phyloP scores from a whole-genome alignment of 495 filamentous ascomycete genomes.

The Articulospora tetracladia region DNA sequence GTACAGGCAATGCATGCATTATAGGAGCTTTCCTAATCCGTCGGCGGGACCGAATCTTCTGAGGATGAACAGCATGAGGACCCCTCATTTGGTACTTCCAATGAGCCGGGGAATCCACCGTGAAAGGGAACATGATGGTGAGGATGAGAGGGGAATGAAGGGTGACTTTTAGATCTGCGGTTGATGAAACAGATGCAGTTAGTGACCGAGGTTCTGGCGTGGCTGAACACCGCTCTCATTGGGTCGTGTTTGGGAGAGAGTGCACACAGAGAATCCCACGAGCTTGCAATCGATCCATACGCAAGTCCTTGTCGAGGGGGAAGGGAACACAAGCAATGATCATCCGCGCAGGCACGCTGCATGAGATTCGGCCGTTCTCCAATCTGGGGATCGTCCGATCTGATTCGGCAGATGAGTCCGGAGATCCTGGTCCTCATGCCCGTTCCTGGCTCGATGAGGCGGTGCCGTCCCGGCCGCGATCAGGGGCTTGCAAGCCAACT shows the following conservation, averaged over 20 bases:
- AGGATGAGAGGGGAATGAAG: neutral
- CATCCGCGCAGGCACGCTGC: neutral
- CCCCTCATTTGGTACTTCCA: neutral
- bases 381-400: neutral
- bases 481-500: neutral
- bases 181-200: neutral
- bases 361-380: neutral
- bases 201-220: neutral
- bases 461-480: neutral
- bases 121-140: too few species aligned
- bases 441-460: neutral
- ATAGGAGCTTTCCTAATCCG: neutral
- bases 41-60: neutral
- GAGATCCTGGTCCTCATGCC: neutral
- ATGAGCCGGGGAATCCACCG: neutral
- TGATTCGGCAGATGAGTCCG: neutral
- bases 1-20: too few species aligned
- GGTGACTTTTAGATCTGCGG: neutral
- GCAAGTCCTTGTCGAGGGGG: neutral
- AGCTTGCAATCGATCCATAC: too few species aligned
- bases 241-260: neutral
- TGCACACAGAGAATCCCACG: neutral
- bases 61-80: neutral
- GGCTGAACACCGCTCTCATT: neutral
- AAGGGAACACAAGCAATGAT: neutral